These are phyloP conservation scores for Allantophomopsis cytisporea DNA, from an alignment of 2,329 filamentous ascomycete genomes.

Conservation along the genomic window DNA sequence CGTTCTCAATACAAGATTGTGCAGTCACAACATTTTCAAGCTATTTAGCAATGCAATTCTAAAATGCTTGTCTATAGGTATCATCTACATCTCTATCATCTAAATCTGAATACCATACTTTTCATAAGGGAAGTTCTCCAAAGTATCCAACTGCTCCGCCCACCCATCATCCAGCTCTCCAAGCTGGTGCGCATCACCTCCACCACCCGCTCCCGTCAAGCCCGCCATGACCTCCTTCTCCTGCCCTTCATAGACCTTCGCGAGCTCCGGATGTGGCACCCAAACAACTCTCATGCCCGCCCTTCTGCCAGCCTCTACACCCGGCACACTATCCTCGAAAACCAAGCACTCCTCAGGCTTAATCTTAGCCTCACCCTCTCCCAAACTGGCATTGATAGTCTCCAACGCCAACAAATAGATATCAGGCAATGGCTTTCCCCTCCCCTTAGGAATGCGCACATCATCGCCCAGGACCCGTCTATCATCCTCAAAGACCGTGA, in stretches of 20 bases:
- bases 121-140: conserved; percentile 42
- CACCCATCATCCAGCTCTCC: conserved; percentile 43
- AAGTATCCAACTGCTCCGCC: conserved; percentile 36
- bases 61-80: too few species aligned
- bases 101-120: conserved; percentile 35
- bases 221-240: conserved; percentile 79
- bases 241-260: conserved; percentile 60
- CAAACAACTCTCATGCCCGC: conserved; percentile 93
- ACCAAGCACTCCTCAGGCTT: conserved; percentile 81
- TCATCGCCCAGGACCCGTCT: conserved; percentile 81
- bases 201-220: conserved; percentile 23
- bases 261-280: conserved; percentile 72
- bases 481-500: conserved; percentile 51
- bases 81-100: background rate
- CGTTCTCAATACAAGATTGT: too few species aligned
- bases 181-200: background rate
- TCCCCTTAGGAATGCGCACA: conserved; percentile 55
- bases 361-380: conserved; percentile 48
- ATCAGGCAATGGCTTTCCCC: conserved; percentile 91
- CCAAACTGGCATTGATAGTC: conserved; percentile 66
- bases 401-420: conserved; percentile 82
- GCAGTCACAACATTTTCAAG: too few species aligned
- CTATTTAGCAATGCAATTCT: too few species aligned
- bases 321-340: conserved; percentile 90
- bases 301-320: conserved; percentile 78